These are phyloP conservation scores for Anacardium occidentale DNA, from an alignment of 345 rosid genomes.

Conservation along the genomic window DNA sequence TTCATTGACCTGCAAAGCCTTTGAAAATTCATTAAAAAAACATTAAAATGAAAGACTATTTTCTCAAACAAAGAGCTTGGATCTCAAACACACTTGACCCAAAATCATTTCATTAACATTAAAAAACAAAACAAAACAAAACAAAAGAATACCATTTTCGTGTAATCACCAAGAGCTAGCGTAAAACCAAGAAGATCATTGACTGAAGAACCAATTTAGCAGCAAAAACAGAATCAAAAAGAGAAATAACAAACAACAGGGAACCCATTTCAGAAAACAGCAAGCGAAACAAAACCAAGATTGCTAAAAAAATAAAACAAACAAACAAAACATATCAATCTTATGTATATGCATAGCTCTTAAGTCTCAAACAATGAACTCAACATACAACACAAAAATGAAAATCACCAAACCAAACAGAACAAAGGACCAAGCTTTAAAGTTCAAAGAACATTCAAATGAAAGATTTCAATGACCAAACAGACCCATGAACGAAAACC, in stretches of 20 bases:
- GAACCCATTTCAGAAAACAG: conserved; percentile 16
- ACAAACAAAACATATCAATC: no score
- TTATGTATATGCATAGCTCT: not conserved
- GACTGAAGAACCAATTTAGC: not conserved
- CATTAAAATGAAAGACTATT: not conserved
- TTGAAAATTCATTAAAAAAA: no score
- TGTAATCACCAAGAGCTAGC: not conserved
- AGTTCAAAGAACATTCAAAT: no score
- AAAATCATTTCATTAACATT: not conserved
- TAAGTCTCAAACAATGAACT: not conserved
- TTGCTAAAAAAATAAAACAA: not conserved
- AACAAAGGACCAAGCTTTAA: no score
- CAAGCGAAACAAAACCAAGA: not conserved
- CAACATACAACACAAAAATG: not conserved
- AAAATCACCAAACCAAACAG: not conserved
- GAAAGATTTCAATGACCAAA: no score
- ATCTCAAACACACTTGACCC: conserved; percentile 8
- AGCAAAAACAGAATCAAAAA: not conserved
- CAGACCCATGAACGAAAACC: no score
- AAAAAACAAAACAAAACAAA: no score
- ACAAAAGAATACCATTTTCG: not conserved
- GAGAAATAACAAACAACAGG: not conserved
- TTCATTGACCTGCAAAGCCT: no score
- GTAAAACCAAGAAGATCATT: conserved; percentile 15
- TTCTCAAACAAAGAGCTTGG: not conserved